Evolutionary conservation across 768 basidiomycete genomes (phyloP).

Genomic region (Mrakia blollopis): DNA sequence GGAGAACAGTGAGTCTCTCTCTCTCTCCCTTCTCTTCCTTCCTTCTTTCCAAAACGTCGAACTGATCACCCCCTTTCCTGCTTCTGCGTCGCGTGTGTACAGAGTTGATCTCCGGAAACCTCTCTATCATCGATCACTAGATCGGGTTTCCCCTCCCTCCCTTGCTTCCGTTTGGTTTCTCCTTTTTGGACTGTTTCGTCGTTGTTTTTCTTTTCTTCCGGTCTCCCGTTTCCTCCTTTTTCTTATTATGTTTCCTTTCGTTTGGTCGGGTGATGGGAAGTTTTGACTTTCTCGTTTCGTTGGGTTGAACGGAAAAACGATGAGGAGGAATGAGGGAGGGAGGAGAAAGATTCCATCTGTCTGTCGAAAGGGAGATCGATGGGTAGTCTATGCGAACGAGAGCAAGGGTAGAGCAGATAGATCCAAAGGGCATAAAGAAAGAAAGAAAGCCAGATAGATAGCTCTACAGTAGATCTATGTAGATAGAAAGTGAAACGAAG

Average conservation of each 20-base stretch:
- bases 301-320: too few relatives aligned
- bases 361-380: too few relatives aligned
- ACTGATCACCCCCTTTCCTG: background rate
- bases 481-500: too few relatives aligned
- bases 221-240: background rate
- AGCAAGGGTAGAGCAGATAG: too few relatives aligned
- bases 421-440: too few relatives aligned
- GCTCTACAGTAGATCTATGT: too few relatives aligned
- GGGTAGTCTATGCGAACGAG: too few relatives aligned
- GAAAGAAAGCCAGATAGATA: too few relatives aligned
- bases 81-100: background rate
- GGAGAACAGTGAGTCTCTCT: conserved; percentile 56
- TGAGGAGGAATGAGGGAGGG: too few relatives aligned
- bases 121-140: conserved; percentile 32
- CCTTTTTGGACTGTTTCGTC: background rate
- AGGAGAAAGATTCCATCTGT: too few relatives aligned
- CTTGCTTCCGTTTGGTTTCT: background rate
- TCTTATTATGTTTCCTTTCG: background rate
- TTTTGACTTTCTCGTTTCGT: too few relatives aligned
- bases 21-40: background rate
- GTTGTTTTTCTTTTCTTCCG: background rate
- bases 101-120: conserved; percentile 34
- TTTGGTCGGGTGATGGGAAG: too few relatives aligned
- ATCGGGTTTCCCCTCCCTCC: background rate
- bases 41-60: background rate